Evolutionary conservation across 768 basidiomycete genomes (phyloP).

Genomic region (Lactifluus subvellereus): DNA sequence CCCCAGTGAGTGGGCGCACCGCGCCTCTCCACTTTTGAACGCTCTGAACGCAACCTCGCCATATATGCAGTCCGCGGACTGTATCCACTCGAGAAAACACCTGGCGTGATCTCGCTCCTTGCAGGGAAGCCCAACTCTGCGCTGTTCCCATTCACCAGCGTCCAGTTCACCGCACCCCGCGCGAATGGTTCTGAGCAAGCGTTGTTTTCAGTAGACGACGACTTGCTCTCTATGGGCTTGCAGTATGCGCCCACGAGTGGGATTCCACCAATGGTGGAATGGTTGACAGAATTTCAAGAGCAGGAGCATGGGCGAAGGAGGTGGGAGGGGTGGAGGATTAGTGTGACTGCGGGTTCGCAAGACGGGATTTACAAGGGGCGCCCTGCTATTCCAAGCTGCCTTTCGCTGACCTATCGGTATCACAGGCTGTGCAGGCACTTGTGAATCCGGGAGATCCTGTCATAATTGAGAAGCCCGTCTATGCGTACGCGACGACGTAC

Average conservation of each 20-base stretch:
- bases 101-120: constrained; percentile 73
- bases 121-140: constrained; percentile 88
- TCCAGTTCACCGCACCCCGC: constrained; percentile 55
- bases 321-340: constrained; percentile 62
- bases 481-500: constrained; percentile 45
- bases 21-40: not conserved
- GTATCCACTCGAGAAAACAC: constrained; percentile 71
- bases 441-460: constrained; percentile 76
- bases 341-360: constrained; percentile 80
- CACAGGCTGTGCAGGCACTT: constrained; percentile 62
- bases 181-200: constrained; percentile 46
- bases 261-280: constrained; percentile 53
- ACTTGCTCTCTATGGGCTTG: constrained; percentile 59
- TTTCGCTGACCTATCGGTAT: constrained; percentile 4
- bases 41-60: not conserved
- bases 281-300: constrained; percentile 70
- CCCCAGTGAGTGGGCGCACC: constrained; percentile 41
- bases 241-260: constrained; percentile 78
- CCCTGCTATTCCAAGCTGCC: not conserved
- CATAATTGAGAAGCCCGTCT: constrained; percentile 77
- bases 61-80: constrained; percentile 48
- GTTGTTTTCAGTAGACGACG: constrained; percentile 47
- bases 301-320: constrained; percentile 54
- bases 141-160: constrained; percentile 86
- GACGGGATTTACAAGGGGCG: constrained; percentile 82